These are phyloP conservation scores for Aspergillus versicolor DNA, from an alignment of 2,329 filamentous ascomycete species.

Conservation along the genomic window DNA sequence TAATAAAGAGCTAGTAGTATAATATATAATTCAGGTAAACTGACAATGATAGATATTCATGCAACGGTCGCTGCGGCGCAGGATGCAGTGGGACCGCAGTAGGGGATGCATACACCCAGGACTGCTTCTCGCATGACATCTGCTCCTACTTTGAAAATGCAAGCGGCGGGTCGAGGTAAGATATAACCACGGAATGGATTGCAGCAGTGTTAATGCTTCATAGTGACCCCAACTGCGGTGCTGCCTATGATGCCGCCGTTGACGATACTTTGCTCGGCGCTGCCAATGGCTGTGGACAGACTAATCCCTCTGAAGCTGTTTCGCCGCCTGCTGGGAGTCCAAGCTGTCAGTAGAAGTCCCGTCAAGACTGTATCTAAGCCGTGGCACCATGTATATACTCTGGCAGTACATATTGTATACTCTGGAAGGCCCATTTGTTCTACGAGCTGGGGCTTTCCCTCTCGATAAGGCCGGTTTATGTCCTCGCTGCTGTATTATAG, in stretches of 20 bases:
- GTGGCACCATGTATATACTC: too few relatives aligned
- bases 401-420: too few relatives aligned
- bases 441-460: too few relatives aligned
- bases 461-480: too few relatives aligned
- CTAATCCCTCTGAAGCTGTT: slow-evolving; percentile 7
- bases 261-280: slow-evolving; percentile 10
- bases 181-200: not conserved
- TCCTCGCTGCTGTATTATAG: too few relatives aligned
- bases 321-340: not conserved
- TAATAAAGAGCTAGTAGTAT: too few relatives aligned
- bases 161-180: slow-evolving; percentile 14
- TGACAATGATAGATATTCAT: slow-evolving; percentile 15
- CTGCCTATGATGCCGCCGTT: slow-evolving; percentile 12
- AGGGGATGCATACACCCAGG: slow-evolving; percentile 20
- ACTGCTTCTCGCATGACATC: slow-evolving; percentile 22
- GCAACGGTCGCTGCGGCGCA: slow-evolving; percentile 20
- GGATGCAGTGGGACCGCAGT: slow-evolving; percentile 15
- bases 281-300: slow-evolving; percentile 11
- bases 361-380: too few relatives aligned
- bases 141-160: slow-evolving; percentile 20
- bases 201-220: not conserved
- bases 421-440: too few relatives aligned
- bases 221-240: slow-evolving; percentile 16
- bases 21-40: not conserved
- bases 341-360: not conserved